phyloP scores from a whole-genome alignment of 1,284 basidiomycete genomes.

The Boletus semigastroideus region DNA sequence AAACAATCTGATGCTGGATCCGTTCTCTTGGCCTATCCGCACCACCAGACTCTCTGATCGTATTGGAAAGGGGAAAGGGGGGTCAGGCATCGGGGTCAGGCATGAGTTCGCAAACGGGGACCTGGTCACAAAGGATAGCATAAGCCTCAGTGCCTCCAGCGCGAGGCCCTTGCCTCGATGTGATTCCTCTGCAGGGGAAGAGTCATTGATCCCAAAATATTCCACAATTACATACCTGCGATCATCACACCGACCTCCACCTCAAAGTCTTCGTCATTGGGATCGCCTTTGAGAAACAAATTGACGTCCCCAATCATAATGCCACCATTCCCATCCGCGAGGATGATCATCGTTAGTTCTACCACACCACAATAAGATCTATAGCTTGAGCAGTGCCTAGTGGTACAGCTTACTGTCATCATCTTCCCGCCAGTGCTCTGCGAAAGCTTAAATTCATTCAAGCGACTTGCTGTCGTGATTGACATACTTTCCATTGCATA shows the following conservation, averaged over 20 bases:
- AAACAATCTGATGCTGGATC: constrained; percentile 49
- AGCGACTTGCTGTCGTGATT: background rate
- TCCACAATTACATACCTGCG: constrained; percentile 48
- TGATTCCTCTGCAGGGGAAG: constrained; percentile 45
- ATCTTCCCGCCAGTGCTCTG: constrained; percentile 86
- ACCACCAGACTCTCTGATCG: constrained; percentile 48
- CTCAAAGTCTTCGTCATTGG: constrained; percentile 47
- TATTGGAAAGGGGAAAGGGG: constrained; percentile 36
- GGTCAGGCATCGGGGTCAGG: constrained; percentile 1
- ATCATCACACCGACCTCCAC: constrained; percentile 84
- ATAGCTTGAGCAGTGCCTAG: background rate
- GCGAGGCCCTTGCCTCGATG: constrained; percentile 71
- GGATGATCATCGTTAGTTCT: constrained; percentile 92
- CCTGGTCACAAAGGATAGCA: constrained; percentile 62
- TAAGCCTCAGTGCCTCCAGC: constrained; percentile 59
- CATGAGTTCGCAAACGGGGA: constrained; percentile 14
- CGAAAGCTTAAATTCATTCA: background rate
- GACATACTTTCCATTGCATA: constrained; percentile 87
- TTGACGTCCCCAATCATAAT: constrained; percentile 94
- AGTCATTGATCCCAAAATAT: background rate
- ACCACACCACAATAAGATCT: constrained; percentile 3
- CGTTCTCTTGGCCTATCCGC: constrained; percentile 54
- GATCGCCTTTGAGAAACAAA: constrained; percentile 72
- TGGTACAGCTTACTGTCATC: constrained; percentile 64
- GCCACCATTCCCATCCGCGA: constrained; percentile 46